phyloP scores from a whole-genome alignment of 1,139 yeast genomes.

The Lodderomyces orthopsilosis region DNA sequence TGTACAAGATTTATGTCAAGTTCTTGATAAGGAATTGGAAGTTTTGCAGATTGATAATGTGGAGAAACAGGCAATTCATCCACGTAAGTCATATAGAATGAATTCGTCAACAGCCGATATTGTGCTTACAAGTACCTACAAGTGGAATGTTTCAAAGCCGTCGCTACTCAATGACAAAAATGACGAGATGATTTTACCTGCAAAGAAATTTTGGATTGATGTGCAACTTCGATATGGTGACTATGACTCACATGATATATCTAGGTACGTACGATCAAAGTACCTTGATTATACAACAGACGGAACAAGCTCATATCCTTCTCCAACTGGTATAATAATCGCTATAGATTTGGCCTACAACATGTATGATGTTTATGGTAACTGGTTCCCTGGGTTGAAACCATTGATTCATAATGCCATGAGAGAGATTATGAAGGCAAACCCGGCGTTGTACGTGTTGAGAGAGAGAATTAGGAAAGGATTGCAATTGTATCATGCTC shows the following conservation, averaged over 20 bases:
- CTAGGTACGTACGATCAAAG: constrained; percentile 90
- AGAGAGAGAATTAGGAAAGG: constrained; percentile 95
- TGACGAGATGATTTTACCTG: constrained; percentile 50
- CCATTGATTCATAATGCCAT: constrained; percentile 87
- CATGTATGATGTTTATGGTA: constrained; percentile 94
- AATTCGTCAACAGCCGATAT: constrained; percentile 94
- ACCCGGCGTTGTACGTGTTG: constrained; percentile 88
- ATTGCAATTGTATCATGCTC: constrained; percentile 87
- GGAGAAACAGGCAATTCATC: constrained; percentile 91
- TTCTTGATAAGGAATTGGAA: constrained; percentile 83
- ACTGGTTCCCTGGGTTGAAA: constrained; percentile 95
- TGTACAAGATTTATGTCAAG: constrained; percentile 91
- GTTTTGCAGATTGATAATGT: constrained; percentile 81
- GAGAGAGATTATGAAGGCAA: constrained; percentile 91
- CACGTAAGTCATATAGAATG: constrained; percentile 96
- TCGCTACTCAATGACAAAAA: constrained; percentile 66
- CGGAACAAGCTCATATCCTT: constrained; percentile 80
- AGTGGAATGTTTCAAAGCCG: constrained; percentile 86
- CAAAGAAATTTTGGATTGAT: constrained; percentile 90
- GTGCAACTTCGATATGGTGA: constrained; percentile 95
- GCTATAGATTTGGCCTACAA: constrained; percentile 94
- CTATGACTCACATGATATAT: constrained; percentile 94
- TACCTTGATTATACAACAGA: constrained; percentile 91
- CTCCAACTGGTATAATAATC: constrained; percentile 88
- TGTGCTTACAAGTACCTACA: constrained; percentile 67